Conservation (phyloP, 495 filamentous ascomycete species). For the Talaromyces proteolyticus region DNA sequence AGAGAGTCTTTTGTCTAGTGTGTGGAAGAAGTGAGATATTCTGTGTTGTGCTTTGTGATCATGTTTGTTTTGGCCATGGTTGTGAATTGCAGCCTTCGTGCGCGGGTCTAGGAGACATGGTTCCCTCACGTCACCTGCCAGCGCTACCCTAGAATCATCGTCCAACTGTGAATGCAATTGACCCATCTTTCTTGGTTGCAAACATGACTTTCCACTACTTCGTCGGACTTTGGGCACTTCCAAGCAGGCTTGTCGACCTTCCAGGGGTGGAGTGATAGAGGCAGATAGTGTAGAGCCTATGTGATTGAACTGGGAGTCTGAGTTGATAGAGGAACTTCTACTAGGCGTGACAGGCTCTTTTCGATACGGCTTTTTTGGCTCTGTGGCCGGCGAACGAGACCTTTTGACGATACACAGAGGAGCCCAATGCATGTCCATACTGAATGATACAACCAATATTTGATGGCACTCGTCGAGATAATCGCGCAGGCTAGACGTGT, state of each 20-base stretch:
- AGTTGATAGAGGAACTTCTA: constrained; percentile 19
- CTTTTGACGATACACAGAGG: constrained; percentile 11
- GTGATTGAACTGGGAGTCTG: background rate
- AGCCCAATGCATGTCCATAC: background rate
- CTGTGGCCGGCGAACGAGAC: background rate
- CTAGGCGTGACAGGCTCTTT: constrained; percentile 17
- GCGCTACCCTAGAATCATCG: background rate
- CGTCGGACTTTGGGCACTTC: constrained; percentile 1
- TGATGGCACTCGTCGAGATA: background rate
- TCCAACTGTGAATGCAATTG: no score
- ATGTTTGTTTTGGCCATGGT: background rate
- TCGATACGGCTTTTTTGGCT: constrained; percentile 10
- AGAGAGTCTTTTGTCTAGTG: background rate
- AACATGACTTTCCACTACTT: background rate
- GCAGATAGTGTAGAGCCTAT: background rate
- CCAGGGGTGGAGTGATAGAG: background rate
- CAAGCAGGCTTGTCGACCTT: background rate
- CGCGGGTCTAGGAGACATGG: background rate
- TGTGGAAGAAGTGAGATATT: constrained; percentile 1
- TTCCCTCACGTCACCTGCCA: background rate
- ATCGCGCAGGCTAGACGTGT: constrained; percentile 10
- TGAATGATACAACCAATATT: background rate
- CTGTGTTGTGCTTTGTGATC: background rate
- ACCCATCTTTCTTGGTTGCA: background rate
- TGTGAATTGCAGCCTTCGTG: background rate